Percentiles rank a stretch among this genome's conserved stretches.
These are phyloP conservation scores for Euphorbia peplus DNA, from an alignment of 345 rosid genomes.

Conservation along the genomic window DNA sequence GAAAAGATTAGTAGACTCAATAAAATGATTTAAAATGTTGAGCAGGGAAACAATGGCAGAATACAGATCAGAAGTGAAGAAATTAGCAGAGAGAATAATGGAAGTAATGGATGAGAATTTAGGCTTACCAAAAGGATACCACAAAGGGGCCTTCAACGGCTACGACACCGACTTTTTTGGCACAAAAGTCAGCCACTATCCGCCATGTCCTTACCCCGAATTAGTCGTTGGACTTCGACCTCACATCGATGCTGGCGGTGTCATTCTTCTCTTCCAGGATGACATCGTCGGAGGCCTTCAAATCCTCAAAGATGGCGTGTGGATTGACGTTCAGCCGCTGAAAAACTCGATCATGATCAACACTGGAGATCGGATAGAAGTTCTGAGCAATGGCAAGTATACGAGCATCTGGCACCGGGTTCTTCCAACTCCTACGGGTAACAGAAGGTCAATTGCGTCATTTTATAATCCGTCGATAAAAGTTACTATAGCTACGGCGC, in stretches of 20 bases:
- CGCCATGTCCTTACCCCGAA: slow-evolving; percentile 84
- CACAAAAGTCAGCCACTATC: slow-evolving; percentile 89
- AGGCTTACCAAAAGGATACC: slow-evolving; percentile 55
- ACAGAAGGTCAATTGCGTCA: slow-evolving; percentile 79
- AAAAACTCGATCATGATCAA: slow-evolving; percentile 68
- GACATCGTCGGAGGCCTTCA: slow-evolving; percentile 82
- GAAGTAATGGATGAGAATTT: slow-evolving; percentile 89
- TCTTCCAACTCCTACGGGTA: slow-evolving; percentile 45
- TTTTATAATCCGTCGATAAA: slow-evolving; percentile 75
- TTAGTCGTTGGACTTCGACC: slow-evolving; percentile 69
- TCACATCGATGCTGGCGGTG: slow-evolving; percentile 95
- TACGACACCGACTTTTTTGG: slow-evolving; percentile 60
- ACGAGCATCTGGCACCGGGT: slow-evolving; percentile 91
- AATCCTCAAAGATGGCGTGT: slow-evolving; percentile 65
- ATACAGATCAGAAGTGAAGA: slow-evolving; percentile 68
- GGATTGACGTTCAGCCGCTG: slow-evolving; percentile 83
- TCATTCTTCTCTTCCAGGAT: slow-evolving; percentile 83
- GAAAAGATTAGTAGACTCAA: too few relatives aligned
- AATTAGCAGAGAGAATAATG: slow-evolving; percentile 63
- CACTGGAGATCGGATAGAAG: slow-evolving; percentile 94
- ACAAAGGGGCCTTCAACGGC: slow-evolving; percentile 53
- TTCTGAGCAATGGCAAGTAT: slow-evolving; percentile 77
- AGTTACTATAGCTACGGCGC: slow-evolving; percentile 76
- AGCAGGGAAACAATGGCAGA: slow-evolving; percentile 75
- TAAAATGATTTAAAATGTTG: too few relatives aligned